phyloP scores from a whole-genome alignment of 768 basidiomycete species.

The Boletus sensibilis region DNA sequence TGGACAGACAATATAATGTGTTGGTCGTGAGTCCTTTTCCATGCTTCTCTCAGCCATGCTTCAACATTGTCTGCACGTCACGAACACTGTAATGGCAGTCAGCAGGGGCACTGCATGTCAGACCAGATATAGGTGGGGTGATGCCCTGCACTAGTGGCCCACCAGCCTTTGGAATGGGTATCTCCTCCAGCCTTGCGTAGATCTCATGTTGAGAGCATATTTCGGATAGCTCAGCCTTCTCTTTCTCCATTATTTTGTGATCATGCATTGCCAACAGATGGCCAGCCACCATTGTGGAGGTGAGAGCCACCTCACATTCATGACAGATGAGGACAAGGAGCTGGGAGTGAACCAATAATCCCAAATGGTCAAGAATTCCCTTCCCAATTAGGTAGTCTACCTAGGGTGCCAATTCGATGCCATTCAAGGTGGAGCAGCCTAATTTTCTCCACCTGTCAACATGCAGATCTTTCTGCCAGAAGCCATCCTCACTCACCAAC shows the following conservation, averaged over 20 bases:
- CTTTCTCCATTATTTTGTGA: neutral
- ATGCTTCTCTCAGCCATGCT: too few species aligned
- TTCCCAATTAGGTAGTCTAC: too few species aligned
- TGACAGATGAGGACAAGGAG: neutral
- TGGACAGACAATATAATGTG: neutral
- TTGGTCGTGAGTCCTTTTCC: neutral
- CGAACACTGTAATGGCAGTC: too few species aligned
- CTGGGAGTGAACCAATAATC: neutral
- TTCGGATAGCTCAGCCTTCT: neutral
- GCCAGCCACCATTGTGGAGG: neutral
- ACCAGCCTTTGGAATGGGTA: neutral
- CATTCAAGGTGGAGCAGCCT: too few species aligned
- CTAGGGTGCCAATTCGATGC: too few species aligned
- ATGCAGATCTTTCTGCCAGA: too few species aligned
- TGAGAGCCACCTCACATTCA: neutral
- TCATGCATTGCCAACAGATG: neutral
- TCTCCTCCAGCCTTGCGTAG: neutral
- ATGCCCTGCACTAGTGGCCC: conserved; percentile 3
- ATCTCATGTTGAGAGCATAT: neutral
- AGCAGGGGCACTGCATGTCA: neutral
- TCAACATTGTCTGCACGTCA: too few species aligned
- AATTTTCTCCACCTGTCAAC: too few species aligned
- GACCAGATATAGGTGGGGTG: neutral
- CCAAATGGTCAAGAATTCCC: neutral
- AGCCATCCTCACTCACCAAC: too few species aligned